Conservation (phyloP, 345 rosid genomes). For the Lagerstroemia speciosa region DNA sequence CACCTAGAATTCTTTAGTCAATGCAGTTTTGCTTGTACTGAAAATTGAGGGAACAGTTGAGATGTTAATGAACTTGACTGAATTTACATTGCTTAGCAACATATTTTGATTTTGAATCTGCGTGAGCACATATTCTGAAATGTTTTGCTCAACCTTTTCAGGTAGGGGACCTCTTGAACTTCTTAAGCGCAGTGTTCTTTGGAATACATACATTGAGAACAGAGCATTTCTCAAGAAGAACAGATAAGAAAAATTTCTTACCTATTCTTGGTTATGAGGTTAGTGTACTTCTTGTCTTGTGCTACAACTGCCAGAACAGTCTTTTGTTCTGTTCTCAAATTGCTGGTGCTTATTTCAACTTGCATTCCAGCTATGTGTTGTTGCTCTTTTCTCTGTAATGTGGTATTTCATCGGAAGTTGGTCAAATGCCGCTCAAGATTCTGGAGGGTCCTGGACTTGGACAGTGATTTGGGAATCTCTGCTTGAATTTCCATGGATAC, state of each 20-base stretch:
- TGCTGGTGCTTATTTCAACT: neutral
- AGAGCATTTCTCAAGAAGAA: conserved; percentile 45
- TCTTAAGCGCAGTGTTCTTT: conserved; percentile 54
- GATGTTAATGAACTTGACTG: neutral
- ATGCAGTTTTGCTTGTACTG: neutral
- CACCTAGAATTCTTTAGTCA: neutral
- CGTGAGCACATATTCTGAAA: neutral
- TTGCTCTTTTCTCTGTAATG: conserved; percentile 34
- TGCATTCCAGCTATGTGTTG: conserved; percentile 30
- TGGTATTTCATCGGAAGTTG: conserved; percentile 43
- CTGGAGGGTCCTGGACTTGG: conserved; percentile 42
- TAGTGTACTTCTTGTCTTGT: conserved; percentile 1
- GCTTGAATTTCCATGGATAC: conserved; percentile 56
- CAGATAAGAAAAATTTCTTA: conserved; percentile 32
- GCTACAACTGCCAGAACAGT: neutral
- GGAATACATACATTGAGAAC: conserved; percentile 61
- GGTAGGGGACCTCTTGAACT: conserved; percentile 60
- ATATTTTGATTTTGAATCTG: neutral
- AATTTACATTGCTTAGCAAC: neutral
- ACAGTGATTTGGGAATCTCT: conserved; percentile 32
- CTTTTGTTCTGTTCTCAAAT: neutral
- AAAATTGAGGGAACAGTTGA: neutral
- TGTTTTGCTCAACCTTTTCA: conserved; percentile 11
- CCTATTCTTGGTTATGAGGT: conserved; percentile 56
- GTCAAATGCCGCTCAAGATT: conserved; percentile 18